phyloP scores from a whole-genome alignment of 257 asterid species.

The Verbascum thapsus region DNA sequence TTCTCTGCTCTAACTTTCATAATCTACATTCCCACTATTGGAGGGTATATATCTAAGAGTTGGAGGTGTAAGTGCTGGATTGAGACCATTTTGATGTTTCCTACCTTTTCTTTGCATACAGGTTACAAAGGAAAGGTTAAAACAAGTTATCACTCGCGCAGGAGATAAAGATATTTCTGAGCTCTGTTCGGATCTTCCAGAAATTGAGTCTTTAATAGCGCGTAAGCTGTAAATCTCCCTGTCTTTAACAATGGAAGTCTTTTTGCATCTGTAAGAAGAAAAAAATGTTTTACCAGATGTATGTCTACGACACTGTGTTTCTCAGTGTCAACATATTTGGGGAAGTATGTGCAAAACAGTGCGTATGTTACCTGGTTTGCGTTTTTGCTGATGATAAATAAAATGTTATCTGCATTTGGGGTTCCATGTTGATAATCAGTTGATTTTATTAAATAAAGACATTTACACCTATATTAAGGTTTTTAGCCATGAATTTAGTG shows the following conservation, averaged over 20 bases:
- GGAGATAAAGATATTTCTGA: conserved; percentile 68
- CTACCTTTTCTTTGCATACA: conserved; percentile 35
- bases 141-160: conserved; percentile 68
- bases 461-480: conserved; percentile 3
- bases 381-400: background rate
- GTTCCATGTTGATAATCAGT: conserved; percentile 19
- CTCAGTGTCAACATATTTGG: conserved; percentile 17
- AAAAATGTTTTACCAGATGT: conserved; percentile 6
- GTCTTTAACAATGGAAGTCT: conserved; percentile 26
- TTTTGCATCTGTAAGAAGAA: conserved; percentile 3
- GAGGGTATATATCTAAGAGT: background rate
- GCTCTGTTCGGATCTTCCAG: conserved; percentile 54
- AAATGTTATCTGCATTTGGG: conserved; percentile 5
- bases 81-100: conserved; percentile 19
- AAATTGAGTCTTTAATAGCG: conserved; percentile 49
- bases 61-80: conserved; percentile 10
- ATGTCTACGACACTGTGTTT: conserved; percentile 15
- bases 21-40: conserved; percentile 10
- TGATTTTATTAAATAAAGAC: conserved; percentile 15
- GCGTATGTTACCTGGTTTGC: conserved; percentile 14
- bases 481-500: conserved; percentile 23
- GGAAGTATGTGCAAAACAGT: conserved; percentile 2
- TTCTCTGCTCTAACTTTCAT: conserved; percentile 20
- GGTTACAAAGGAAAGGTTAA: conserved; percentile 84
- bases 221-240: conserved; percentile 56